Conservation (phyloP, 2,329 filamentous ascomycete species). For the Intubia oerlemansii region DNA sequence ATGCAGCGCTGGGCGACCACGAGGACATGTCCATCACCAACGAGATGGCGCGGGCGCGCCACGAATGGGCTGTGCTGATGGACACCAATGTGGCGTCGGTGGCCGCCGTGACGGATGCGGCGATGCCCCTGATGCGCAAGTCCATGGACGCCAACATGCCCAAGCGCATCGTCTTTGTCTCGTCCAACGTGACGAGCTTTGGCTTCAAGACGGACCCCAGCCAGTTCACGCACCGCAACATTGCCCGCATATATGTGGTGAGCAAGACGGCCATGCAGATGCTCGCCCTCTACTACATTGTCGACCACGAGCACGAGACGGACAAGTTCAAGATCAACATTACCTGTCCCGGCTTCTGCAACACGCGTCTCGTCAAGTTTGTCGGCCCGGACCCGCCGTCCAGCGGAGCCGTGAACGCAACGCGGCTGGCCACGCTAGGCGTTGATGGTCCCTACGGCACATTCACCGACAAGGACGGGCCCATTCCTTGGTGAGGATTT, state of each 20-base stretch:
- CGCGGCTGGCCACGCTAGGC: conserved; percentile 12
- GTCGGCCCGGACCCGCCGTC: conserved; percentile 8
- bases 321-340: conserved; percentile 14
- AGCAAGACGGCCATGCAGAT: conserved; percentile 13
- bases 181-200: conserved; percentile 9
- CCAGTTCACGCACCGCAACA: conserved; percentile 2
- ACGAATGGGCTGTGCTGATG: neutral
- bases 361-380: conserved; percentile 11
- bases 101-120: conserved; percentile 12
- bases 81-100: conserved; percentile 11
- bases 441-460: conserved; percentile 13
- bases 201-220: conserved; percentile 6
- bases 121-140: conserved; percentile 14
- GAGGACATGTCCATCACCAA: neutral
- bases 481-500: conserved; percentile 5
- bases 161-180: conserved; percentile 10
- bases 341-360: conserved; percentile 17
- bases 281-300: conserved; percentile 12
- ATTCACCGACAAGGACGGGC: conserved; percentile 10
- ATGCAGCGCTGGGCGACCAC: conserved; percentile 9
- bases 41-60: neutral
- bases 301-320: conserved; percentile 11
- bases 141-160: conserved; percentile 7
- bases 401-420: conserved; percentile 12
- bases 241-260: conserved; percentile 7